These are phyloP conservation scores for Fusarium irregulare DNA, from an alignment of 2,329 filamentous ascomycete genomes.

Conservation along the genomic window DNA sequence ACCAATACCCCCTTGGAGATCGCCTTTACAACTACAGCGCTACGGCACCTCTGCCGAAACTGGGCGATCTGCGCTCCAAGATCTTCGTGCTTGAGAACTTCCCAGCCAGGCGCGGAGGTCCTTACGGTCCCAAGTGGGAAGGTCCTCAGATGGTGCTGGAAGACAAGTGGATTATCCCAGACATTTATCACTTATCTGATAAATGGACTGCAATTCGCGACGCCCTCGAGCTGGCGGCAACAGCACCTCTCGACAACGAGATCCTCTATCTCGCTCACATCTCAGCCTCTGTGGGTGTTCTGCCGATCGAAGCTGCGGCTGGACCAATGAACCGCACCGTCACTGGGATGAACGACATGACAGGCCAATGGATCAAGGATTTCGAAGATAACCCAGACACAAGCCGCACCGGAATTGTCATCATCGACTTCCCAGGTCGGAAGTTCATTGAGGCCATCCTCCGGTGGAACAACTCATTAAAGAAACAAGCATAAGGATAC, in stretches of 20 bases:
- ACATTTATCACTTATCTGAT: constrained; percentile 56
- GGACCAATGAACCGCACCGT: constrained; percentile 57
- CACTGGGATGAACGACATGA: constrained; percentile 62
- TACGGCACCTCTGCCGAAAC: constrained; percentile 53
- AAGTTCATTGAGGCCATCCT: constrained; percentile 57
- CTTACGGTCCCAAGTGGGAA: constrained; percentile 60
- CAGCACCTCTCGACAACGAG: constrained; percentile 49
- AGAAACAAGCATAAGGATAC: constrained; percentile 17
- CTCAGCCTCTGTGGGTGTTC: constrained; percentile 60
- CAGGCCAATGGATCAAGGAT: constrained; percentile 57
- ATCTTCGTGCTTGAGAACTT: constrained; percentile 63
- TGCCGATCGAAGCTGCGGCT: constrained; percentile 63
- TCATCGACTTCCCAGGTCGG: constrained; percentile 61
- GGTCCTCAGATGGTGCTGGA: constrained; percentile 59
- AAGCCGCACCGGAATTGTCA: constrained; percentile 58
- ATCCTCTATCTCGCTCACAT: constrained; percentile 59
- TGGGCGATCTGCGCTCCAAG: constrained; percentile 59
- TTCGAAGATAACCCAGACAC: constrained; percentile 42
- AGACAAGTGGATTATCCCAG: constrained; percentile 59
- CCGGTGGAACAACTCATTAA: constrained; percentile 53
- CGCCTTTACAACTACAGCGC: constrained; percentile 53
- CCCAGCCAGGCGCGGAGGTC: constrained; percentile 40
- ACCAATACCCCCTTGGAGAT: constrained; percentile 52
- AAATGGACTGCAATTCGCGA: constrained; percentile 60
- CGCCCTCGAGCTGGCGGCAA: constrained; percentile 54